Base-by-base conservation (phyloP, 106 monocot species). In the Chionographis japonica region DNA sequence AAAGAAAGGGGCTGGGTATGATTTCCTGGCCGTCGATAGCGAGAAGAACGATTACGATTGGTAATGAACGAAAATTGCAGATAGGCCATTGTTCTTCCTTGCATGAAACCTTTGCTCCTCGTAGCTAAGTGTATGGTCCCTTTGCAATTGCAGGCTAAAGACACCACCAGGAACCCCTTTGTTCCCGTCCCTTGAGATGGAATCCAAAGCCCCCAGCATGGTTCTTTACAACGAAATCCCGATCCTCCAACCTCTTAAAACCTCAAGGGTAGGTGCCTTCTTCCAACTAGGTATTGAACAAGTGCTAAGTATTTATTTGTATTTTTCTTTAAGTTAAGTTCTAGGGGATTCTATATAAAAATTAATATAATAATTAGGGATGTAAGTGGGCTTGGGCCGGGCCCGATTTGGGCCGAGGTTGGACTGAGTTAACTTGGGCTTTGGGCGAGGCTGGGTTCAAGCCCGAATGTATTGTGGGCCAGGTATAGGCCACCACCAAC, bases 111-210 rank as follows among this genome's bases (percentile, higher is more conserved):
- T 0, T 6, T 63, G 3, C 5, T 15, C 8, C 18, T 35, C 37
- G 11, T 54, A 39, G 16, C n/a, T 58, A 42, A 19, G 6, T 17
- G 6, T 41, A 41, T 14, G 10, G 11, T 57, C 39, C 0, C 13
- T 14, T 10, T 56, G 16, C 39, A 14, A 20, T 17, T 64, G 15
- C 67, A 84, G 84, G 84, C 69, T 84, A 8, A 84, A 84, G 62
- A 84, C 84, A 56, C 84, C 84, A 13, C 84, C 84, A 12, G 79
- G 80, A 39, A 84, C 84, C 2, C 84, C 84, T 9, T 50, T 84
- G 16, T 84, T 84, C 52, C 84, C 79, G 19, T 84, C 84, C 4
- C 80, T 84, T 58, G 84, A 84, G 49, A 80, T 84, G 76, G 84
- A 84, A 56, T 69, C 62, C 18, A 77, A 69, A 60, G 56, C 50